These are phyloP conservation scores for Phytophthora foliorum DNA, from an alignment of 352 stramenopile species.

Conservation along the genomic window DNA sequence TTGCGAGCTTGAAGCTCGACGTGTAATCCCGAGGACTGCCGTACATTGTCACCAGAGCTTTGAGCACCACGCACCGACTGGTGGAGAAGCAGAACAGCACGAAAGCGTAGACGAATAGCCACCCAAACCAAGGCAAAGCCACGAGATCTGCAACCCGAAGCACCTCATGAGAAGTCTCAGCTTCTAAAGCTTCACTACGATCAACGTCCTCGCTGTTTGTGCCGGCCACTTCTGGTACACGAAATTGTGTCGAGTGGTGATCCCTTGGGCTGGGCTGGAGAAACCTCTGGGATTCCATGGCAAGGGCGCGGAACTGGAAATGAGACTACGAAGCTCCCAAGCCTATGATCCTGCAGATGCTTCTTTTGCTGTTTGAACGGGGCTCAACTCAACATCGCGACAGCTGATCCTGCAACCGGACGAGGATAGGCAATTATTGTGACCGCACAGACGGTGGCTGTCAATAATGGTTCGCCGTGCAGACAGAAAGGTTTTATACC, in stretches of 20 bases:
- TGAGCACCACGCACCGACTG: conserved; percentile 32
- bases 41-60: conserved; percentile 36
- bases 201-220: not conserved
- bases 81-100: conserved; percentile 35
- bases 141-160: conserved; percentile 14
- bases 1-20: conserved; percentile 16
- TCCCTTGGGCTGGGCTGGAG: not conserved
- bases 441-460: not conserved
- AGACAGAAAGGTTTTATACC: too few species aligned
- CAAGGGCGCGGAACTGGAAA: not conserved
- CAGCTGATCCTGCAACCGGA: conserved; percentile 13
- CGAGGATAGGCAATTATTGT: conserved; percentile 5
- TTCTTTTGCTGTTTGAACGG: conserved; percentile 23
- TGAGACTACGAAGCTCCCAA: not conserved
- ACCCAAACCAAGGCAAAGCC: conserved; percentile 33
- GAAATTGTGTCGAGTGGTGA: not conserved
- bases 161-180: not conserved
- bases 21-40: conserved; percentile 33
- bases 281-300: conserved; percentile 14
- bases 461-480: too few species aligned
- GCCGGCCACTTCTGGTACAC: not conserved
- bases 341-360: conserved; percentile 1
- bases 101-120: conserved; percentile 39
- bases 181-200: not conserved
- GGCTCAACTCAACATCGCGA: conserved; percentile 1